Conservation (phyloP, 805 yeast species). For the Vanderwaltozyma yarrowii region DNA sequence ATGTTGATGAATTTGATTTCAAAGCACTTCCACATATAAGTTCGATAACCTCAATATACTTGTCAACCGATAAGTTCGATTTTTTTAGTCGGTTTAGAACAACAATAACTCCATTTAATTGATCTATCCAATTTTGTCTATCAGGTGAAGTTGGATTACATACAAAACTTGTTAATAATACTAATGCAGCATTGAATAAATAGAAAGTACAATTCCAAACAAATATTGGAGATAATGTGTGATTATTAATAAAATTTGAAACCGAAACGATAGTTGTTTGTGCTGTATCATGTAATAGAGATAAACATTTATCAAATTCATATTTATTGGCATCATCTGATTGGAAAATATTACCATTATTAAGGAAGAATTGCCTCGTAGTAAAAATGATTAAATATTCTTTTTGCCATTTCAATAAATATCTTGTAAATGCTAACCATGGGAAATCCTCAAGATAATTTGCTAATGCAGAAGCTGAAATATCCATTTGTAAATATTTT, state of each 20-base stretch:
- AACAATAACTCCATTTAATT: conserved; percentile 2
- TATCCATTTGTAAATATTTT: conserved; percentile 36
- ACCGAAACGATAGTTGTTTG: conserved; percentile 44
- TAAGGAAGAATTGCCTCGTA: conserved; percentile 48
- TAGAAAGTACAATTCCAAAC: conserved; percentile 59
- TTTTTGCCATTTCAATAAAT: conserved; percentile 48
- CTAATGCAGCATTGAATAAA: conserved; percentile 44
- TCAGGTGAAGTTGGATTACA: background rate
- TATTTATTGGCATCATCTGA: conserved; percentile 27
- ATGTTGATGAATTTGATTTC: background rate
- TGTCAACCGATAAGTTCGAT: conserved; percentile 4
- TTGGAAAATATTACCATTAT: conserved; percentile 32
- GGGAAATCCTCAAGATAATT: conserved; percentile 39
- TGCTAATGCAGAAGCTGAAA: conserved; percentile 21
- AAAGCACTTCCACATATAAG: too few relatives aligned
- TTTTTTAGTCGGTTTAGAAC: conserved; percentile 1
- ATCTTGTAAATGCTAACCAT: conserved; percentile 47
- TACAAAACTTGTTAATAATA: background rate
- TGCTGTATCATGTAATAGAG: conserved; percentile 40
- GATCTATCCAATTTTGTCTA: background rate
- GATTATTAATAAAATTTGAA: conserved; percentile 28
- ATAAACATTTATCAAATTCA: conserved; percentile 34
- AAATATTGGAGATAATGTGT: conserved; percentile 36
- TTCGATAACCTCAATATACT: conserved; percentile 4
- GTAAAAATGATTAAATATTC: conserved; percentile 45